Base-by-base conservation (phyloP, 352 stramenopile species). In the Phytophthora meadii region DNA sequence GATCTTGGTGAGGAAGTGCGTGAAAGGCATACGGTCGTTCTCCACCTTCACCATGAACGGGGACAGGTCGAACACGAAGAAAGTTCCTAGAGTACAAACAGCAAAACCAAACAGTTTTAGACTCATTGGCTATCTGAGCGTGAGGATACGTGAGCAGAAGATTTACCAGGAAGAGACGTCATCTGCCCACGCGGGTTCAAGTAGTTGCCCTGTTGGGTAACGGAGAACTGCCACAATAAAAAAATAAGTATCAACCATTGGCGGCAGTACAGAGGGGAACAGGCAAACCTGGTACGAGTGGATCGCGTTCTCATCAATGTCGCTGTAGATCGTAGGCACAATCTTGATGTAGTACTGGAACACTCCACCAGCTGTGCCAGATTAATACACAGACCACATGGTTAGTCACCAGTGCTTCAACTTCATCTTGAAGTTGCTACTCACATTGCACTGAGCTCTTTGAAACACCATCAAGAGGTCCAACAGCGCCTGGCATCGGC, bases 281-380 rank as follows among this genome's bases (percentile, higher is more conserved):
- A 54, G 15, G 64, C 47, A 44, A 17, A 88, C 78, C 72, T 90
- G 87, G 63, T 94, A 94, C 63, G 84, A 93, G 49, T 84, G 67
- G 19, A 87, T 82, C 3, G 75, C 69, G 12, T 72, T 68, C 10
- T 83, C 74, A 55, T 84, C 79, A 19, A 88, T 85, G 47, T 93
- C 84, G 62, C 80, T 88, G 75, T 92, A 95, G 60, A 95, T 90
- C 24, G 87, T 95, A 19, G 87, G 87, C 50, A 95, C 86, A 45
- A 95, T 86, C 73, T 95, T 95, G 74, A 95, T 89, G 61, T 91
- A 93, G 74, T 95, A 95, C 74, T 95, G 85, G 64, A 92, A 94
- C 54, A 94, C 82, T 14, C 81, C 87, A 11, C 87, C 87, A 30
- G 59, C 87, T 95, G 49, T 6, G 72, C 25, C 12, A n/a, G 25